Conservation (phyloP, 805 yeast species). For the Priceomyces medius region DNA sequence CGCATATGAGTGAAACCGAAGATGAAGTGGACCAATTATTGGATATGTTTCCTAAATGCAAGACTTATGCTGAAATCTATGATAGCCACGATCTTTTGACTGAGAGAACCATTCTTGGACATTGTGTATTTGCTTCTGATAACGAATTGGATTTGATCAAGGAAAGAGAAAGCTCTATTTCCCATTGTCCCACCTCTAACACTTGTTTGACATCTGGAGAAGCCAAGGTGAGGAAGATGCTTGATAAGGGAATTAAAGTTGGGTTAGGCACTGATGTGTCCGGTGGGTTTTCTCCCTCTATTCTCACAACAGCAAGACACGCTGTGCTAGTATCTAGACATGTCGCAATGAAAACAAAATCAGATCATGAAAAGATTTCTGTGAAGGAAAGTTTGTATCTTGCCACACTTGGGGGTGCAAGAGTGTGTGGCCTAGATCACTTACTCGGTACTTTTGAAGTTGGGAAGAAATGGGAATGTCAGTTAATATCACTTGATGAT, state of each 20-base stretch:
- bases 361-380: conserved; percentile 46
- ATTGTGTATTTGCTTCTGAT: conserved; percentile 1
- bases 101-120: conserved; percentile 4
- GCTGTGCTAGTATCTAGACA: conserved; percentile 73
- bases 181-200: conserved; percentile 88
- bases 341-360: conserved; percentile 54
- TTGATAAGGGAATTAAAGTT: conserved; percentile 62
- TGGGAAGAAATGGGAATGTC: conserved; percentile 79
- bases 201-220: conserved; percentile 83
- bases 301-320: conserved; percentile 64
- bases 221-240: conserved; percentile 61
- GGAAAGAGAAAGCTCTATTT: conserved; percentile 56
- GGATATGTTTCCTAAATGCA: neutral
- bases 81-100: conserved; percentile 2
- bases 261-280: conserved; percentile 79
- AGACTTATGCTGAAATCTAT: conserved; percentile 3
- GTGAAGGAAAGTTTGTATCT: conserved; percentile 69
- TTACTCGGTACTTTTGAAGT: conserved; percentile 61
- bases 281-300: conserved; percentile 71
- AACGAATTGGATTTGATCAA: conserved; percentile 55
- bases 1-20: conserved; percentile 5
- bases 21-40: conserved; percentile 1
- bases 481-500: conserved; percentile 56
- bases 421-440: conserved; percentile 52
- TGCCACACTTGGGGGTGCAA: conserved; percentile 84